These are phyloP conservation scores for Leccinum pachyderme DNA, from an alignment of 1,284 basidiomycete genomes.

Conservation along the genomic window DNA sequence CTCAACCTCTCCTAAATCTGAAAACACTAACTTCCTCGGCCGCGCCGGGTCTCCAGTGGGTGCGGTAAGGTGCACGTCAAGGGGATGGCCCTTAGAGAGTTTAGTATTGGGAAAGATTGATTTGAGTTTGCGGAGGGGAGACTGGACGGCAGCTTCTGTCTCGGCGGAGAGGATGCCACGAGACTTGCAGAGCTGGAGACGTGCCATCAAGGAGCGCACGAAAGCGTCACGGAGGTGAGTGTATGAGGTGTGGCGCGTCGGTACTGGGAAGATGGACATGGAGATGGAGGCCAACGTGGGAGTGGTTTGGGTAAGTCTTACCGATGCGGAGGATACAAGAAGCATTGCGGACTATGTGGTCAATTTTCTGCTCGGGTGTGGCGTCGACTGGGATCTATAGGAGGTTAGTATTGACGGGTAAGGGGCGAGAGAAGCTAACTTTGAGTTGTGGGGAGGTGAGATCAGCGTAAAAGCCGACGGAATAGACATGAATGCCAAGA, in stretches of 20 bases:
- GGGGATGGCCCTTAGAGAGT: constrained; percentile 59
- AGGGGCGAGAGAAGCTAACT: constrained; percentile 35
- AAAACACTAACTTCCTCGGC: constrained; percentile 60
- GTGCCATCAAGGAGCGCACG: constrained; percentile 68
- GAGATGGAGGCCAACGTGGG: not conserved
- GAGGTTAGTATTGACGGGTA: not conserved
- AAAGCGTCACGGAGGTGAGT: constrained; percentile 86
- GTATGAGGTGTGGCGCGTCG: constrained; percentile 78
- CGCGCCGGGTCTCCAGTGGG: constrained; percentile 43
- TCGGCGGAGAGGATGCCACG: constrained; percentile 54
- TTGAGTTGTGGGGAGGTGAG: constrained; percentile 59
- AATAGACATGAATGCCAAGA: constrained; percentile 80
- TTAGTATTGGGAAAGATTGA: constrained; percentile 72
- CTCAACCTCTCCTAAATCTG: constrained; percentile 69
- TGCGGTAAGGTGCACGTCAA: constrained; percentile 66
- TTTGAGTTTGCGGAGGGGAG: constrained; percentile 69
- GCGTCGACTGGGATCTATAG: constrained; percentile 45
- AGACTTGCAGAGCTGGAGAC: constrained; percentile 56
- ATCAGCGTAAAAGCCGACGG: constrained; percentile 84
- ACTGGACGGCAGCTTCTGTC: constrained; percentile 53
- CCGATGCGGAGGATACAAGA: constrained; percentile 77
- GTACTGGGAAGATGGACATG: constrained; percentile 48
- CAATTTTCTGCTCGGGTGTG: constrained; percentile 66
- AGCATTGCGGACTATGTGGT: constrained; percentile 63
- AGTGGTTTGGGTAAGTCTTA: constrained; percentile 28